Evolutionary conservation across 345 rosid species (phyloP).

Genomic region (Rhodomyrtus tomentosa): DNA sequence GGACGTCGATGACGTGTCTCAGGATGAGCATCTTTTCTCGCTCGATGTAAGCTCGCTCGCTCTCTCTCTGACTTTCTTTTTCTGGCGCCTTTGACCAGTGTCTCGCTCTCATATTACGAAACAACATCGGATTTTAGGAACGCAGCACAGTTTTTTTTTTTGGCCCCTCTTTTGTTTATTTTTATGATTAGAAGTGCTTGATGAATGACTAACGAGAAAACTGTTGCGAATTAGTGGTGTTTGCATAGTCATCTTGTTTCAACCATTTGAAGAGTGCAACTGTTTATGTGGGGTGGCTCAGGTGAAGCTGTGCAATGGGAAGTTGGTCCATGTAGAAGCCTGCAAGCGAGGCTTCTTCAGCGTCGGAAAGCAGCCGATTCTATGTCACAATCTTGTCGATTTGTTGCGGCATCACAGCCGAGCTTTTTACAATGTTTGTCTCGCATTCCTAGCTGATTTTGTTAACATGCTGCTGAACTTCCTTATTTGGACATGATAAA

Average conservation of each 20-base stretch:
- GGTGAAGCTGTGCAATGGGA: slow-evolving; percentile 97
- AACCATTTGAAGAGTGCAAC: neutral
- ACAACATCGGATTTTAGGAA: neutral
- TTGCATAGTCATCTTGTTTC: neutral
- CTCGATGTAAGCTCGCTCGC: slow-evolving; percentile 66
- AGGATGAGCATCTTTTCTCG: slow-evolving; percentile 77
- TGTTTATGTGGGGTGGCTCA: slow-evolving; percentile 10
- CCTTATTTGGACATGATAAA: neutral
- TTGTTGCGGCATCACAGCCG: slow-evolving; percentile 82
- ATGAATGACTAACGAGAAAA: neutral
- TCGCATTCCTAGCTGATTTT: neutral
- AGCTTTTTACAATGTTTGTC: slow-evolving; percentile 75
- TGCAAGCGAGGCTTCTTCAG: slow-evolving; percentile 75
- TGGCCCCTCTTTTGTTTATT: neutral
- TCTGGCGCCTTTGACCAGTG: neutral
- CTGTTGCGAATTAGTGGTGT: neutral
- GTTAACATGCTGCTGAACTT: neutral
- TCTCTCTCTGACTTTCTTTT: neutral
- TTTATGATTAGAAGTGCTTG: neutral
- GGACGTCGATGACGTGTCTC: slow-evolving; percentile 38
- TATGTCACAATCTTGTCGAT: slow-evolving; percentile 84
- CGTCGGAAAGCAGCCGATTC: slow-evolving; percentile 62
- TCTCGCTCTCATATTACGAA: neutral
- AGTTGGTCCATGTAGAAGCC: slow-evolving; percentile 74
- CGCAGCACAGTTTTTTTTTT: neutral